Evolutionary conservation across 2,329 filamentous ascomycete genomes (phyloP), one percentile per base, ranked within the genome.

Genomic region (Macrophomina tecta): DNA sequence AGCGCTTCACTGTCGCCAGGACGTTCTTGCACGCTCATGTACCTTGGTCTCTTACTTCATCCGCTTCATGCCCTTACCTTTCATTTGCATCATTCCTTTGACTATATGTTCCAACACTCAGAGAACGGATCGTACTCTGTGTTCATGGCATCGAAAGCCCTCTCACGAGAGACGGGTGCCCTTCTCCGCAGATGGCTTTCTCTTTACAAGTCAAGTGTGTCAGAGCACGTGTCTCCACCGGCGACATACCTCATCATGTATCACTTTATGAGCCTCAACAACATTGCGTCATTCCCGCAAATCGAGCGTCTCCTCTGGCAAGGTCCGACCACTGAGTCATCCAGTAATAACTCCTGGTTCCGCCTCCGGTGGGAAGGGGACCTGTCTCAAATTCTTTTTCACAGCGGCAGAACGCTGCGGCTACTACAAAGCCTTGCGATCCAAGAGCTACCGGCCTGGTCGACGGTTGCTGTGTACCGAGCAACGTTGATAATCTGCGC

Each of bases 211-310:
- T 9, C 46, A 18, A 11, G n/a, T 11, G 23, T 18, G 23, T 16
- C 46, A 28, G 6, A 49, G 9, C 46, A 49, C 46, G 46, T 3
- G n/a, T 28, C 46, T 18, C 23, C 46, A 9, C 18, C n/a, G 1
- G 11, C 46, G 23, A 49, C n/a, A 49, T 49, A 49, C n/a, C 46
- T 49, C 46, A 49, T 49, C n/a, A 49, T 49, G 46, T 49, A 49
- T 9, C 46, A 49, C 46, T 28, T 49, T 3, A 49, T 49, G 7
- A 18, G 46, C n/a, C 46, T 49, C 6, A 49, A 49, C 46, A n/a
- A 49, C n/a, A 16, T 49, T 4, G 11, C 46, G 4, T 49, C 46
- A 9, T 28, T 49, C 23, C 46, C 46, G 2, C 46, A 23, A 28
- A 49, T 49, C 46, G 46, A 49, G 23, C 46, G 6, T 16, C n/a